Percentiles rank a stretch among this genome's conserved stretches.
Conservation (phyloP, 257 asterid genomes). For the Mentha longifolia region DNA sequence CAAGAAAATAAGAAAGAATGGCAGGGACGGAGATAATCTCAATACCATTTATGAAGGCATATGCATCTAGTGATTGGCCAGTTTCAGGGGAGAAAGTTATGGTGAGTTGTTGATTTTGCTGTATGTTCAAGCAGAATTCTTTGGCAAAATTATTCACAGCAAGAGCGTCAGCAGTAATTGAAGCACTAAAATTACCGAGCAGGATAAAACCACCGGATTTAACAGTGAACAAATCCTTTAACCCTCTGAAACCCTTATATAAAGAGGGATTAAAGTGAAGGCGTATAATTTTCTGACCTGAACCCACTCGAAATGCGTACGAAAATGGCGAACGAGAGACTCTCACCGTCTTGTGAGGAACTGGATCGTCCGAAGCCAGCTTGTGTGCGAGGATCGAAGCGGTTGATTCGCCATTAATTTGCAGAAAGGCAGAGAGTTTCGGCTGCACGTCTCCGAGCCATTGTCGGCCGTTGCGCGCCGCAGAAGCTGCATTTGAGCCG, state of each 20-base stretch:
- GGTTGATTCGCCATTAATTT: slow-evolving; percentile 46
- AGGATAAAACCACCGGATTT: slow-evolving; percentile 37
- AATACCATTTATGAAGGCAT: slow-evolving; percentile 42
- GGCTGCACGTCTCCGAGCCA: slow-evolving; percentile 50
- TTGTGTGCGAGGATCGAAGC: slow-evolving; percentile 31
- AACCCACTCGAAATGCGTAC: slow-evolving; percentile 30
- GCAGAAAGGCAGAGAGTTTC: slow-evolving; percentile 25
- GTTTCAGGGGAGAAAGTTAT: slow-evolving; percentile 33
- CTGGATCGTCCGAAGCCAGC: slow-evolving; percentile 25
- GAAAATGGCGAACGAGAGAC: slow-evolving; percentile 32
- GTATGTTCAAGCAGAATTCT: slow-evolving; percentile 32
- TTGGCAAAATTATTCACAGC: slow-evolving; percentile 24
- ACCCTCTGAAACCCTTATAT: slow-evolving; percentile 31
- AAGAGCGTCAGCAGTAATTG: slow-evolving; percentile 38
- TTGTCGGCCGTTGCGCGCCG: slow-evolving; percentile 42
- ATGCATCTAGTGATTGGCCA: slow-evolving; percentile 18
- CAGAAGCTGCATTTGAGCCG: slow-evolving; percentile 37
- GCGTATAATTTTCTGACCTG: slow-evolving; percentile 42
- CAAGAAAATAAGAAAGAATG: slow-evolving; percentile 22
- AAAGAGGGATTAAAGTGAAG: slow-evolving; percentile 34
- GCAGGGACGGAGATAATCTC: slow-evolving; percentile 40
- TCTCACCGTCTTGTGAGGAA: slow-evolving; percentile 35
- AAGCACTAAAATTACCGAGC: slow-evolving; percentile 46
- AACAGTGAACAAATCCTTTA: slow-evolving; percentile 37
- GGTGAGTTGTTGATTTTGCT: slow-evolving; percentile 21